A percentile compares a stretch with the other conserved stretches of the same genome.
phyloP scores from a whole-genome alignment of 225 moss, liverwort and hornwort species.

The Polytrichum formosum region DNA sequence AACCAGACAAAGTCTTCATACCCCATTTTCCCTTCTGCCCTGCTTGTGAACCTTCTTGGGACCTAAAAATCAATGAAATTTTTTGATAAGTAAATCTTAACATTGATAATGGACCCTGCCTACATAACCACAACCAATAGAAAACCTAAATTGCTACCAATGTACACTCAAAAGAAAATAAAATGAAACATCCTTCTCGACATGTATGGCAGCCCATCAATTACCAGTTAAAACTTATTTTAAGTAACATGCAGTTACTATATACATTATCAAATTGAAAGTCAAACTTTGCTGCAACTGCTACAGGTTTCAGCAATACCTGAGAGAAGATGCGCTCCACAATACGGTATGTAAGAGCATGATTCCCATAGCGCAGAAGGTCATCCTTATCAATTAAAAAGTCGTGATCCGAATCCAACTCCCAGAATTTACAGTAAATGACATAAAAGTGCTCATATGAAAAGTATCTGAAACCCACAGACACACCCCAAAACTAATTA shows the following conservation, averaged over 20 bases:
- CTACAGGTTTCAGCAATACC: constrained; percentile 34
- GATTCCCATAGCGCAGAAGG: constrained; percentile 90
- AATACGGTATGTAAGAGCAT: constrained; percentile 91
- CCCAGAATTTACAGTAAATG: constrained; percentile 98
- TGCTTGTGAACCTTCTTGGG: constrained; percentile 85
- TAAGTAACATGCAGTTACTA: too few species aligned
- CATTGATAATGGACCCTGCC: too few species aligned
- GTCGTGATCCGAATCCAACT: constrained; percentile 92
- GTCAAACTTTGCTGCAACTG: constrained; percentile 21
- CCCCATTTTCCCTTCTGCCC: constrained; percentile 85
- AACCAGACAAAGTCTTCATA: constrained; percentile 99
- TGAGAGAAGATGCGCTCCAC: constrained; percentile 97
- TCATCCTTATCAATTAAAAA: constrained; percentile 89
- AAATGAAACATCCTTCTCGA: too few species aligned
- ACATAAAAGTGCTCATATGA: constrained; percentile 98
- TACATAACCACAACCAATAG: too few species aligned
- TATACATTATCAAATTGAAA: neutral
- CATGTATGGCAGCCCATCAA: too few species aligned
- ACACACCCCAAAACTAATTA: neutral
- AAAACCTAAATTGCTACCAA: too few species aligned
- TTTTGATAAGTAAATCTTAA: too few species aligned
- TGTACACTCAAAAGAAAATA: too few species aligned
- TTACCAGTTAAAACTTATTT: too few species aligned
- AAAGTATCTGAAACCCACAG: constrained; percentile 64
- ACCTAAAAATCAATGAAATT: constrained; percentile 30